Evolutionary conservation across 2,329 filamentous ascomycete species (phyloP).

Genomic region (Trichoderma asperellum): DNA sequence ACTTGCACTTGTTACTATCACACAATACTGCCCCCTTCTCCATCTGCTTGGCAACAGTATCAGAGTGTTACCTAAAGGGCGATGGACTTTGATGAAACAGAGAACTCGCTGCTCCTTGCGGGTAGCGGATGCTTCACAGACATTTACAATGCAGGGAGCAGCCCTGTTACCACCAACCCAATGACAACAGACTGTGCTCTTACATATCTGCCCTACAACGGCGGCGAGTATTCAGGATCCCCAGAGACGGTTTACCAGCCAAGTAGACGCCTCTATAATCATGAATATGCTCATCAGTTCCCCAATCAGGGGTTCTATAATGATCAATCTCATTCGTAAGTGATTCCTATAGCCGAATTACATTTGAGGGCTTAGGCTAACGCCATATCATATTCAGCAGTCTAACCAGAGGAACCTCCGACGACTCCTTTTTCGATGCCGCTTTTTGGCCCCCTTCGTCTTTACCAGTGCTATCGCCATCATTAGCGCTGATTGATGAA

Average conservation of each 20-base stretch:
- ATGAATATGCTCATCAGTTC: not conserved
- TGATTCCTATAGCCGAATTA: not conserved
- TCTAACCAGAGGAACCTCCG: not conserved
- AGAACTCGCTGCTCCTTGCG: not conserved
- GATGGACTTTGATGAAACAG: not conserved
- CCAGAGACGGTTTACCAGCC: not conserved
- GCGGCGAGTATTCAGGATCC: not conserved
- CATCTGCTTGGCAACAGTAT: not conserved
- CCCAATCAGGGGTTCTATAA: not conserved
- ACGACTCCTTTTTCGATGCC: not conserved
- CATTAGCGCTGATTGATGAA: not conserved
- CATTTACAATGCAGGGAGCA: not conserved
- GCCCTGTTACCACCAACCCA: not conserved
- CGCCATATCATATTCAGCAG: not conserved
- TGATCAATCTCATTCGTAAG: constrained; percentile 8
- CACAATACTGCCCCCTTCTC: not conserved
- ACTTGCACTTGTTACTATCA: not conserved
- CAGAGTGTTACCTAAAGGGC: not conserved
- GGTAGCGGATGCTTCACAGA: not conserved
- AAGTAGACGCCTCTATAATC: not conserved
- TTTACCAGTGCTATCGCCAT: constrained; percentile 1
- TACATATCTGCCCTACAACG: not conserved
- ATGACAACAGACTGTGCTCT: not conserved
- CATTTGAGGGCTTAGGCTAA: not conserved
- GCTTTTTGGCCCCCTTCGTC: not conserved